Conservation (phyloP, 2,329 filamentous ascomycete species). For the Hyphodiscus sp. region DNA sequence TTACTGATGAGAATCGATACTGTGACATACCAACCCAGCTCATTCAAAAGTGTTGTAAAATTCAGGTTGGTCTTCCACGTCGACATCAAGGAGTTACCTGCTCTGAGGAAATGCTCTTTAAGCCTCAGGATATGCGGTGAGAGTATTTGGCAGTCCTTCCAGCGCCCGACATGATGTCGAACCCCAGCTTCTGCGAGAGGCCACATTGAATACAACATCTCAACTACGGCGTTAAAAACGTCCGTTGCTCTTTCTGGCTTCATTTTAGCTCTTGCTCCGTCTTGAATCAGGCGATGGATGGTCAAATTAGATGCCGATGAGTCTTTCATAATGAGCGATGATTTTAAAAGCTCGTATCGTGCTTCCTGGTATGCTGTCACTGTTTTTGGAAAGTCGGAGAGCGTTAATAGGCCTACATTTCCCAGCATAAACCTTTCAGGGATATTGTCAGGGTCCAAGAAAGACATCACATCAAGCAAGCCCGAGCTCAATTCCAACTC, state of each 20-base stretch:
- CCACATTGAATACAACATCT: conserved; percentile 14
- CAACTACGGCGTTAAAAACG: conserved; percentile 13
- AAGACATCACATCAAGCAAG: background rate
- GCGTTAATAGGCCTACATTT: too few species aligned
- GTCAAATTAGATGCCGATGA: conserved; percentile 15
- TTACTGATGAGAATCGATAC: background rate
- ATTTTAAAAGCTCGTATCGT: conserved; percentile 21
- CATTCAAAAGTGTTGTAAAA: conserved; percentile 1
- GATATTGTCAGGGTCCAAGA: background rate
- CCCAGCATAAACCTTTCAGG: background rate
- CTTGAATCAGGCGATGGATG: conserved; percentile 27
- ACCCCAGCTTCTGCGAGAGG: conserved; percentile 13
- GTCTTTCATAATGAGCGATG: conserved; percentile 23
- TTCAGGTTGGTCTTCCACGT: background rate
- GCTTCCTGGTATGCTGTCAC: conserved; percentile 16
- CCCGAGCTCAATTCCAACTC: background rate
- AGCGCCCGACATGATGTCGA: conserved; percentile 17
- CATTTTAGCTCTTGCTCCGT: conserved; percentile 21
- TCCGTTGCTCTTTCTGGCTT: conserved; percentile 5
- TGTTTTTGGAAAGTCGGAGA: too few species aligned
- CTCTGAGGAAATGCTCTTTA: conserved; percentile 12
- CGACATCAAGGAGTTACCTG: background rate
- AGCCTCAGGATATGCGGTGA: conserved; percentile 24
- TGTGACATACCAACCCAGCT: conserved; percentile 1
- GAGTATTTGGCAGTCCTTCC: conserved; percentile 21